These are phyloP conservation scores for Fusarium anguioides DNA, from an alignment of 2,329 filamentous ascomycete genomes.

Conservation along the genomic window DNA sequence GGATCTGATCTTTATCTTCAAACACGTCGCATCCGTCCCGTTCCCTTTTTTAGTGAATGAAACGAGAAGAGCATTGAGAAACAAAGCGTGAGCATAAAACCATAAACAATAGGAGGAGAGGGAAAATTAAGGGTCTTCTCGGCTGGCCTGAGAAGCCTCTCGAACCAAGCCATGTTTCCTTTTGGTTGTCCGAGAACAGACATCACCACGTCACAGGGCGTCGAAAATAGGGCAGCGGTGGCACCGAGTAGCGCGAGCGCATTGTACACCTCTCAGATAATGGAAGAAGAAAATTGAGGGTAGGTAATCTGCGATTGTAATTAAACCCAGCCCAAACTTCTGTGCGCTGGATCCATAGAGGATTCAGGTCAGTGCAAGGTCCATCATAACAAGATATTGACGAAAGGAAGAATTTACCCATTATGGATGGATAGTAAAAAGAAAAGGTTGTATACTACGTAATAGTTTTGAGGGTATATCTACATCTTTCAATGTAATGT, in stretches of 20 bases:
- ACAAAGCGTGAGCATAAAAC: slow-evolving; percentile 2
- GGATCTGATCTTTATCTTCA: slow-evolving; percentile 17
- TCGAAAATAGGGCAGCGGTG: slow-evolving; percentile 17
- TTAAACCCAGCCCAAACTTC: slow-evolving; percentile 35
- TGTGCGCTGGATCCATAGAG: slow-evolving; percentile 24
- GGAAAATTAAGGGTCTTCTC: slow-evolving; percentile 7
- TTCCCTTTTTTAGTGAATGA: slow-evolving; percentile 27
- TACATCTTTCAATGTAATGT: too few relatives aligned
- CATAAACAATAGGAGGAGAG: not conserved
- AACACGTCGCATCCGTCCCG: slow-evolving; percentile 25
- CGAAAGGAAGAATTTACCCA: too few relatives aligned
- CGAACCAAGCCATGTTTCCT: not conserved
- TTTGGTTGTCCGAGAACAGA: slow-evolving; percentile 14
- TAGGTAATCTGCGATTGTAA: slow-evolving; percentile 25
- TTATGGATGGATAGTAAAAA: too few relatives aligned
- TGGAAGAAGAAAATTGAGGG: not conserved
- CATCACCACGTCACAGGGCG: slow-evolving; percentile 15
- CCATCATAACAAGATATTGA: not conserved
- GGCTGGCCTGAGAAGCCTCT: slow-evolving; percentile 2
- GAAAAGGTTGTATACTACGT: too few relatives aligned
- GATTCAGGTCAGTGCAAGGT: not conserved
- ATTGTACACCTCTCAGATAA: slow-evolving; percentile 23
- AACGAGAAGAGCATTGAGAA: slow-evolving; percentile 24
- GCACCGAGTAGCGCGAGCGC: slow-evolving; percentile 8
- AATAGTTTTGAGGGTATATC: not conserved